A percentile compares a stretch with the other conserved stretches of the same genome.
These are phyloP conservation scores for Saksenaea vasiformis DNA, from an alignment of 371 early-diverging fungal species.

Conservation along the genomic window DNA sequence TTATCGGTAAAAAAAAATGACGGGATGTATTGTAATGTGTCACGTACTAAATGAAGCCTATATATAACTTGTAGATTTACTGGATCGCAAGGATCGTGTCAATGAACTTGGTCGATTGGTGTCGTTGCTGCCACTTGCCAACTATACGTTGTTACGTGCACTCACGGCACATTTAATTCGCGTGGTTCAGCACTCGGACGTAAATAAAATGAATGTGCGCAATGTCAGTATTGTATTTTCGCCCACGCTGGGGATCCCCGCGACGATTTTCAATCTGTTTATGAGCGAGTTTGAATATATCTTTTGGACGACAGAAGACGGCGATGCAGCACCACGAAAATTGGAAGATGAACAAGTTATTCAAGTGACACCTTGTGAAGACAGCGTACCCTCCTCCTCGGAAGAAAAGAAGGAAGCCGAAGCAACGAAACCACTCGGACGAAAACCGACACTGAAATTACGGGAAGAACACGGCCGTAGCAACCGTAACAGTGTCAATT, in stretches of 20 bases:
- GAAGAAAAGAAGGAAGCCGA: constrained; percentile 1
- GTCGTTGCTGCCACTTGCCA: constrained; percentile 55
- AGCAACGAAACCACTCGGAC: not conserved
- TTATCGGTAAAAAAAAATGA: constrained; percentile 47
- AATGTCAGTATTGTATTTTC: constrained; percentile 79
- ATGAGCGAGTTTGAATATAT: constrained; percentile 70
- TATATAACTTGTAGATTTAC: constrained; percentile 42
- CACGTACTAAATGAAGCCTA: not conserved
- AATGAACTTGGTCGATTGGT: constrained; percentile 61
- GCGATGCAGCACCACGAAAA: constrained; percentile 24
- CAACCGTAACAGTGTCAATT: constrained; percentile 56
- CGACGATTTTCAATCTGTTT: constrained; percentile 68
- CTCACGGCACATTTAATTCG: constrained; percentile 66
- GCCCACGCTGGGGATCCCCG: constrained; percentile 72
- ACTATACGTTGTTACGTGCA: constrained; percentile 64
- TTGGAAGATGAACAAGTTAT: constrained; percentile 22
- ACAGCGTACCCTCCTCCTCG: not conserved
- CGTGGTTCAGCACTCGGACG: constrained; percentile 60
- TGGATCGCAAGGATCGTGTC: constrained; percentile 63
- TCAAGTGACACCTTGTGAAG: not conserved
- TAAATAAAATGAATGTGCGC: constrained; percentile 76
- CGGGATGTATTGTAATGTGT: not conserved
- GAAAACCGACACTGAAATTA: not conserved
- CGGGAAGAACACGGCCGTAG: constrained; percentile 43
- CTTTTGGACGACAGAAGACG: constrained; percentile 55